Base-by-base conservation (phyloP, 1,284 basidiomycete species). In the Mycena citricolor region DNA sequence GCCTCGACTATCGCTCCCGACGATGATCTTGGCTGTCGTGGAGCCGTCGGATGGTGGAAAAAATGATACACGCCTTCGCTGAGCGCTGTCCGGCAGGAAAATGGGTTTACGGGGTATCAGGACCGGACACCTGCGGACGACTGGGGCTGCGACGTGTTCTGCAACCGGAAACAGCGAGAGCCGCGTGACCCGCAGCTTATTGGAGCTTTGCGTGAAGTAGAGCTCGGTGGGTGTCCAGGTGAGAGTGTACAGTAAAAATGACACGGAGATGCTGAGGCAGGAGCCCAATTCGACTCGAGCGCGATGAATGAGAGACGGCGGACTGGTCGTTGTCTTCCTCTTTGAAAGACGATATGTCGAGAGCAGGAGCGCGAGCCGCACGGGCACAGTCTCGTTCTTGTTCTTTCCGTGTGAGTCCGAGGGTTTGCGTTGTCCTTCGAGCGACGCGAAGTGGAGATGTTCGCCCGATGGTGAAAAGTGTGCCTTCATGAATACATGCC, bases 401-500 rank as follows among this genome's bases (percentile, higher is more conserved):
- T 47, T 40, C 21, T 36, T 26, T 24, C 20, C 21, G 8, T 23
- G 19, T 6, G 37, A 21, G 12, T n/a, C n/a, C n/a, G 26, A 11
- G 5, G 51, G 51, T 33, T 39, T 51, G 22, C 30, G 32, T 28
- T 53, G 51, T 4, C 44, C 57, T 51, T 62, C 61, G 10, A 64
- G 54, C 13, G 57, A 54, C 3, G 59, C 61, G 26, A 63, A 46
- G 42, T 63, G 60, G 7, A 64, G 32, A 37, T 52, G 59, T 8
- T 25, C 23, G 5, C 61, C 61, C 42, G 56, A 62, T 3, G 50
- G 20, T 2, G 62, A 64, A 48, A 64, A 64, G 21, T 52, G 52
- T 28, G 46, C 47, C 47, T 63, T 61, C 42, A 62, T 53, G 39
- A 52, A 58, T 4, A 63, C 50, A 20, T 58, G 54, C 10, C 57